A percentile compares a stretch with the other conserved stretches of the same genome.
Evolutionary conservation across 1,139 yeast genomes (phyloP).

Genomic region (Suhomyces anneliseae): DNA sequence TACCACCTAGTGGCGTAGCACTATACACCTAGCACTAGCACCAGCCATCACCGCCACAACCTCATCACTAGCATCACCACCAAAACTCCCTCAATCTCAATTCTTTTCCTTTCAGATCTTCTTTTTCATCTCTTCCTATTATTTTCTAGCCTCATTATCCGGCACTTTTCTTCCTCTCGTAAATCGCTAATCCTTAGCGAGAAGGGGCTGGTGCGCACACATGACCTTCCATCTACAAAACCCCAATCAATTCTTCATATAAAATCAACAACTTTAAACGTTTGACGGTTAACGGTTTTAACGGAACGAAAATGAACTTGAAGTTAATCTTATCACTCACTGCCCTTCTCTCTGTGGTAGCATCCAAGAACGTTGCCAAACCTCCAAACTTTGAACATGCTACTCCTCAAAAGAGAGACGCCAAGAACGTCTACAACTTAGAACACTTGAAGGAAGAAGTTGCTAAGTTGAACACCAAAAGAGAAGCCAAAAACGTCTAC

Average conservation of each 20-base stretch:
- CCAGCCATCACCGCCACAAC: too few species aligned
- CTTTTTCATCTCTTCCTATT: too few species aligned
- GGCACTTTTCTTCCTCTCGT: too few species aligned
- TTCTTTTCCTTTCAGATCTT: too few species aligned
- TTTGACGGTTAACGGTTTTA: too few species aligned
- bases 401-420: slow-evolving; percentile 6
- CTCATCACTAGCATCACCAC: too few species aligned
- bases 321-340: slow-evolving; percentile 5
- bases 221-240: not conserved
- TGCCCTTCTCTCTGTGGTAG: slow-evolving; percentile 3
- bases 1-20: too few species aligned
- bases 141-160: too few species aligned
- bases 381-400: not conserved
- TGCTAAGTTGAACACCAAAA: slow-evolving; percentile 2
- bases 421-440: slow-evolving; percentile 18
- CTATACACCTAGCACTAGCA: too few species aligned
- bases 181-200: too few species aligned
- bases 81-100: too few species aligned
- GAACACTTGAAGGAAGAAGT: slow-evolving; percentile 1
- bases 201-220: too few species aligned
- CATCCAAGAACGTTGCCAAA: slow-evolving; percentile 10
- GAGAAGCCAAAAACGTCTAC: slow-evolving; percentile 16
- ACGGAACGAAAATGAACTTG: slow-evolving; percentile 5
- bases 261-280: not conserved
- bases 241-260: not conserved